Evolutionary conservation across 805 yeast genomes (phyloP).

Genomic region (Candida ovalis): DNA sequence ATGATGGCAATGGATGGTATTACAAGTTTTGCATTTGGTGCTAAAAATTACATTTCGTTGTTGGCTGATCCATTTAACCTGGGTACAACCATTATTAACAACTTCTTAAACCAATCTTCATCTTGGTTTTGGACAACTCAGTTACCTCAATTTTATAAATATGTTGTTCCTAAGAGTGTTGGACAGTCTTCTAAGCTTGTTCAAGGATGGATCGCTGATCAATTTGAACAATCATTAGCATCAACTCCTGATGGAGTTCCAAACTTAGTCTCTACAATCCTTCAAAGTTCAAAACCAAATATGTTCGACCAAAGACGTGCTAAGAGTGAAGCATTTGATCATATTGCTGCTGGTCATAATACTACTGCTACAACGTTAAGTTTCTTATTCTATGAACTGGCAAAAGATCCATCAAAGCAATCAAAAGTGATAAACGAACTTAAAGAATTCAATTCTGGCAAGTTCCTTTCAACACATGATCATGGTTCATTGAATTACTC

Average conservation of each 20-base stretch:
- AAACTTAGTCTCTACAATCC: slow-evolving; percentile 24
- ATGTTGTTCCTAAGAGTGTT: slow-evolving; percentile 41
- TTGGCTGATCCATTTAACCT: slow-evolving; percentile 35
- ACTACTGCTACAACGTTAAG: slow-evolving; percentile 67
- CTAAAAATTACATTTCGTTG: slow-evolving; percentile 41
- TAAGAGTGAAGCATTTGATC: slow-evolving; percentile 54
- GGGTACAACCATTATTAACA: slow-evolving; percentile 40
- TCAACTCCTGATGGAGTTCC: slow-evolving; percentile 15
- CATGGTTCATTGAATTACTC: slow-evolving; percentile 30
- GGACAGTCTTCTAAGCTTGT: slow-evolving; percentile 36
- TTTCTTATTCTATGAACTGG: slow-evolving; percentile 54
- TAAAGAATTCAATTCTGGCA: slow-evolving; percentile 19
- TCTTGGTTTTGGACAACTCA: slow-evolving; percentile 66
- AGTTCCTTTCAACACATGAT: slow-evolving; percentile 19
- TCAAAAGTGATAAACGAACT: slow-evolving; percentile 42
- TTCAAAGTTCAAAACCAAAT: slow-evolving; percentile 10
- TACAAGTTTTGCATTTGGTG: slow-evolving; percentile 57
- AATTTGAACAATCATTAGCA: slow-evolving; percentile 21
- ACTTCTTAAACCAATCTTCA: slow-evolving; percentile 47
- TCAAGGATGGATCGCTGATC: slow-evolving; percentile 41
- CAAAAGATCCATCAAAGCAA: slow-evolving; percentile 48
- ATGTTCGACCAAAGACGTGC: slow-evolving; percentile 26
- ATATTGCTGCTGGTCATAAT: slow-evolving; percentile 74
- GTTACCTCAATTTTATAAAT: slow-evolving; percentile 50
- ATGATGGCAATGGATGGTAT: slow-evolving; percentile 70